phyloP scores from a whole-genome alignment of 371 early-diverging fungal species.

The Parasitella parasitica region DNA sequence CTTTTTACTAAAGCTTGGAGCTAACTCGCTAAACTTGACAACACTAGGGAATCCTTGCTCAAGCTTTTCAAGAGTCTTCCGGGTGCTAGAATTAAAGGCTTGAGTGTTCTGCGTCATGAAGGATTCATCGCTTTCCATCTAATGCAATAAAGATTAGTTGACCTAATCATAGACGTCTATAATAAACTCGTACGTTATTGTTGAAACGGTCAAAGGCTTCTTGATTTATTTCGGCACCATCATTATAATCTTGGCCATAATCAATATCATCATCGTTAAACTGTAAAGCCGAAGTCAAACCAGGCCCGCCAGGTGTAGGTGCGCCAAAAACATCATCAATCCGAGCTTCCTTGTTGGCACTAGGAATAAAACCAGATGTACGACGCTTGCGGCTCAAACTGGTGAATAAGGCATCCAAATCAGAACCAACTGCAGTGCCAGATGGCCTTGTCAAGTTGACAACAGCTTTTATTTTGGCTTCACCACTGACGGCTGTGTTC shows the following conservation, averaged over 20 bases:
- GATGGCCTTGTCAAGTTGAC: slow-evolving; percentile 8
- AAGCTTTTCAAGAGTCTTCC: slow-evolving; percentile 20
- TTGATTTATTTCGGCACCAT: neutral
- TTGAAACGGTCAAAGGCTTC: neutral
- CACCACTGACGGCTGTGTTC: neutral
- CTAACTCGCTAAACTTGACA: slow-evolving; percentile 32
- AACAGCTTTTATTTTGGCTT: neutral
- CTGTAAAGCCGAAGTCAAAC: slow-evolving; percentile 7
- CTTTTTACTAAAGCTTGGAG: slow-evolving; percentile 33
- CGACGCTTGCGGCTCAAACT: slow-evolving; percentile 19
- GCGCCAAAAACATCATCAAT: slow-evolving; percentile 7
- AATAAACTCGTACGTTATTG: neutral
- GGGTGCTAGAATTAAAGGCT: slow-evolving; percentile 10
- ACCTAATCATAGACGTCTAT: neutral
- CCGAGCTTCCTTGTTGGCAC: neutral
- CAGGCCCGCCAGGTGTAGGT: slow-evolving; percentile 5
- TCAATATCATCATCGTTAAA: slow-evolving; percentile 23
- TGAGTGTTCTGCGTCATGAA: slow-evolving; percentile 19
- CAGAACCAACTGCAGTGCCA: slow-evolving; percentile 5
- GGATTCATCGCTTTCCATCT: slow-evolving; percentile 2
- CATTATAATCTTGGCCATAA: slow-evolving; percentile 4
- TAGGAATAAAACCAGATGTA: slow-evolving; percentile 1
- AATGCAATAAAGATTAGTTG: neutral
- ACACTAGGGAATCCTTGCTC: slow-evolving; percentile 17
- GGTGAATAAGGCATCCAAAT: slow-evolving; percentile 12